Conservation (phyloP, 1,284 basidiomycete genomes). For the Papiliotrema nemorosa region DNA sequence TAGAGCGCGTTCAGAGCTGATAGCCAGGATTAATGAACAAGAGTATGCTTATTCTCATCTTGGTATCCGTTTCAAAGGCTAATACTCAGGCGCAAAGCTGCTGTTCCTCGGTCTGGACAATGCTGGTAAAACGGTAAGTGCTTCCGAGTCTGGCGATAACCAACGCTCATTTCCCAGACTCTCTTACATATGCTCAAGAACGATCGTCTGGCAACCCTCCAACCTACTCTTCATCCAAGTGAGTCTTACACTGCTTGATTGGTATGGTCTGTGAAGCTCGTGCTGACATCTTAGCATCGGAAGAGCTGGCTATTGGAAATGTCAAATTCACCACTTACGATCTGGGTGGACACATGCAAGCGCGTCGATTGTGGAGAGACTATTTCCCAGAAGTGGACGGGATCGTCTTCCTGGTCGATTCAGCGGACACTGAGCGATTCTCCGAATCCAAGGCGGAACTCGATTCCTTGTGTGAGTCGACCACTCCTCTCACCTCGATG, state of each 20-base stretch:
- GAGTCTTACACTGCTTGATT: no score
- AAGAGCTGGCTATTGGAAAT: constrained; percentile 97
- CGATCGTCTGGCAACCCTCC: constrained; percentile 93
- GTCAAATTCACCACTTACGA: constrained; percentile 99
- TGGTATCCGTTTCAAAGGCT: not conserved
- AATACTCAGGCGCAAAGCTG: constrained; percentile 72
- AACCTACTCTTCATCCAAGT: constrained; percentile 99
- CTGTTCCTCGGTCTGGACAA: constrained; percentile 98
- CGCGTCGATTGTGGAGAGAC: constrained; percentile 97
- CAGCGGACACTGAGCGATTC: constrained; percentile 94
- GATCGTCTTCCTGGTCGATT: constrained; percentile 97
- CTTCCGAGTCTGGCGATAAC: no score
- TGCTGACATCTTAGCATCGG: constrained; percentile 67
- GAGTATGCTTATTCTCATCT: constrained; percentile 55
- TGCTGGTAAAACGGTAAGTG: constrained; percentile 93
- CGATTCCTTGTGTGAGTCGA: constrained; percentile 67
- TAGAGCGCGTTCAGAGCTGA: constrained; percentile 11
- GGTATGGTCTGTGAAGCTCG: not conserved
- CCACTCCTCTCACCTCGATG: not conserved
- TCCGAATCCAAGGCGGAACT: constrained; percentile 94
- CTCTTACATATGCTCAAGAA: constrained; percentile 99
- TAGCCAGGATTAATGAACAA: constrained; percentile 85
- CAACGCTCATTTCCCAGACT: no score
- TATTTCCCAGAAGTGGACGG: constrained; percentile 99
- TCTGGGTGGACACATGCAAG: constrained; percentile 97